Evolutionary conservation across 1,284 basidiomycete genomes (phyloP).

Genomic region (Cerioporus squamosus): DNA sequence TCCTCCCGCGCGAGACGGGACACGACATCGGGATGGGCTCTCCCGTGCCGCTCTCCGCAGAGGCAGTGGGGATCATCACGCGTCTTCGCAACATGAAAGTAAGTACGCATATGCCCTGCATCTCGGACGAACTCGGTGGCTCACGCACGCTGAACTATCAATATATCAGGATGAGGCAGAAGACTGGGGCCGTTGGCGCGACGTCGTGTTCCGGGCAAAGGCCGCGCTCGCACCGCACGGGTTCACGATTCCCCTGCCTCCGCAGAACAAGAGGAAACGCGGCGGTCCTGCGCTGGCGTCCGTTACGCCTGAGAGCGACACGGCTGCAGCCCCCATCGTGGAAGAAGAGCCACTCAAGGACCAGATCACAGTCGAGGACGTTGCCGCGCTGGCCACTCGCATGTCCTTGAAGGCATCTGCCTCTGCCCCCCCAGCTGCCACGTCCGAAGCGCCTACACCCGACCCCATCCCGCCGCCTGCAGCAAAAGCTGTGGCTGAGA

Average conservation of each 20-base stretch:
- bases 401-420: neutral
- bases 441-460: slow-evolving; percentile 2
- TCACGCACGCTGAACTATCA: too few relatives aligned
- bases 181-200: slow-evolving; percentile 90
- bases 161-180: slow-evolving; percentile 81
- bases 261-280: slow-evolving; percentile 58
- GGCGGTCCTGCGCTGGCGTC: slow-evolving; percentile 46
- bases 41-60: slow-evolving; percentile 82
- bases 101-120: slow-evolving; percentile 47
- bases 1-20: slow-evolving; percentile 80
- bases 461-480: slow-evolving; percentile 4
- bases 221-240: slow-evolving; percentile 56
- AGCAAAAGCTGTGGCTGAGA: slow-evolving; percentile 1
- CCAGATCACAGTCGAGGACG: slow-evolving; percentile 51
- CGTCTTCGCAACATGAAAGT: slow-evolving; percentile 88
- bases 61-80: slow-evolving; percentile 86
- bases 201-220: slow-evolving; percentile 80
- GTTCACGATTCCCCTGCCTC: slow-evolving; percentile 54
- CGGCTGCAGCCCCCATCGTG: neutral
- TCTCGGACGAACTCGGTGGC: too few relatives aligned
- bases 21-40: slow-evolving; percentile 90
- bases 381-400: slow-evolving; percentile 29
- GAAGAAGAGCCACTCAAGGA: slow-evolving; percentile 8
- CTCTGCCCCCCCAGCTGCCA: neutral
- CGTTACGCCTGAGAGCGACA: neutral